Percentiles rank a stretch among this genome's conserved stretches.
phyloP scores from a whole-genome alignment of 345 rosid genomes.

The Populus ilicifolia region DNA sequence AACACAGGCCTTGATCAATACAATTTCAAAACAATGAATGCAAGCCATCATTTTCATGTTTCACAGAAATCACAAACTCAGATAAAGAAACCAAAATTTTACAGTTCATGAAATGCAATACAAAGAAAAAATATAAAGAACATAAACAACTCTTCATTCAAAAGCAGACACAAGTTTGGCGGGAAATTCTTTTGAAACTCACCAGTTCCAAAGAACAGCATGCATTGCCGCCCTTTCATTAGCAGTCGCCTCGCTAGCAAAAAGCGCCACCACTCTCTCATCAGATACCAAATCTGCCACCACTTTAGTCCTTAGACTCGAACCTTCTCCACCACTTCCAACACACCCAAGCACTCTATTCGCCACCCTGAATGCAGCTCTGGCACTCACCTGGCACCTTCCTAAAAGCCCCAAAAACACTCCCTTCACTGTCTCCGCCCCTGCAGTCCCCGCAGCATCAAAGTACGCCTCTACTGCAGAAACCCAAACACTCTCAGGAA shows the following conservation, averaged over 20 bases:
- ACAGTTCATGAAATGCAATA: neutral
- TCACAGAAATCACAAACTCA: neutral
- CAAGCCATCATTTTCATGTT: neutral
- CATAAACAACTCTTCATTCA: neutral
- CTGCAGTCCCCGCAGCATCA: conserved; percentile 84
- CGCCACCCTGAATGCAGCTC: conserved; percentile 73
- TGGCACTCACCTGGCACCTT: conserved; percentile 79
- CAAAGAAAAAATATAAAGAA: neutral
- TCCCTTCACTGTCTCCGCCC: conserved; percentile 82
- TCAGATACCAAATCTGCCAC: conserved; percentile 75
- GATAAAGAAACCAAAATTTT: neutral
- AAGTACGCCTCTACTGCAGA: conserved; percentile 85
- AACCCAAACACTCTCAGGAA: conserved; percentile 94
- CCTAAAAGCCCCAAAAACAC: conserved; percentile 80
- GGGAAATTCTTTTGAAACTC: conserved; percentile 1
- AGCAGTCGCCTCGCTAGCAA: conserved; percentile 44
- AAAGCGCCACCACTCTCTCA: conserved; percentile 77
- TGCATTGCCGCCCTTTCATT: conserved; percentile 80
- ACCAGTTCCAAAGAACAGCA: conserved; percentile 91
- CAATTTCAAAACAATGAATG: neutral
- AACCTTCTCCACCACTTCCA: conserved; percentile 45
- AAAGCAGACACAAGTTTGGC: too few species aligned
- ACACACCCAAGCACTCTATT: conserved; percentile 58
- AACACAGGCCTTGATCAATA: neutral
- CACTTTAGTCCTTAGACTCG: conserved; percentile 60